phyloP scores from a whole-genome alignment of 495 filamentous ascomycete species.

The Aspergillus kassunensis region DNA sequence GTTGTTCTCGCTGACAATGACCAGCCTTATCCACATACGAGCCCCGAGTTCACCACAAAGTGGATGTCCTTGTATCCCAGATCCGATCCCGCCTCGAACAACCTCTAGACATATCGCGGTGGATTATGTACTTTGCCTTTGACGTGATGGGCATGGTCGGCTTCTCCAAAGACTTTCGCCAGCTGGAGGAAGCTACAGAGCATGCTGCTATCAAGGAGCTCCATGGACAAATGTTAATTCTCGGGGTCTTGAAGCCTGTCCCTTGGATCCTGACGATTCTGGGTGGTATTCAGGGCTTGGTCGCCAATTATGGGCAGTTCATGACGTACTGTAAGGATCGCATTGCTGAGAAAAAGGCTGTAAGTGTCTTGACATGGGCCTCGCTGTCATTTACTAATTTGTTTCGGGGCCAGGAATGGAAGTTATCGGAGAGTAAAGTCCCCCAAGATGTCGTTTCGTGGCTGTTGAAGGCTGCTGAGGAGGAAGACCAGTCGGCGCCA shows the following conservation, averaged over 20 bases:
- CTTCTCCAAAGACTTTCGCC: slow-evolving; percentile 68
- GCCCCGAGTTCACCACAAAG: slow-evolving; percentile 13
- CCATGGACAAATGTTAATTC: slow-evolving; percentile 13
- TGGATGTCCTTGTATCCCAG: slow-evolving; percentile 11
- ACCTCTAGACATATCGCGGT: slow-evolving; percentile 52
- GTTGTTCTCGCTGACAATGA: slow-evolving; percentile 18
- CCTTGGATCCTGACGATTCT: slow-evolving; percentile 22
- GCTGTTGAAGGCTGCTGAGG: slow-evolving; percentile 24
- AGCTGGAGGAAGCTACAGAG: slow-evolving; percentile 57
- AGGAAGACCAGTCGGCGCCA: slow-evolving; percentile 15
- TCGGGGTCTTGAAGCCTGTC: slow-evolving; percentile 17
- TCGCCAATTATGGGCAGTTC: slow-evolving; percentile 3
- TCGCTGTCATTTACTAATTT: neutral
- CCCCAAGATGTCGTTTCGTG: slow-evolving; percentile 28
- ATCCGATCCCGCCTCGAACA: slow-evolving; percentile 5
- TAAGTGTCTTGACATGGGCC: too few species aligned
- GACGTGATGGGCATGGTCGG: slow-evolving; percentile 62
- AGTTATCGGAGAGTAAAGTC: slow-evolving; percentile 9
- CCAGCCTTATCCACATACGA: slow-evolving; percentile 6
- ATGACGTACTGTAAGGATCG: slow-evolving; percentile 8
- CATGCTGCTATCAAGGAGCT: slow-evolving; percentile 50
- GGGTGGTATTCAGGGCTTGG: slow-evolving; percentile 13
- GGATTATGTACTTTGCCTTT: slow-evolving; percentile 51
- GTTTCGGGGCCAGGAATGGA: slow-evolving; percentile 9
- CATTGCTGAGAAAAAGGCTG: slow-evolving; percentile 12